A percentile compares a stretch with the other conserved stretches of the same genome.
phyloP scores from a whole-genome alignment of 164 flowering plant genomes.

The Chimonanthus salicifolius region DNA sequence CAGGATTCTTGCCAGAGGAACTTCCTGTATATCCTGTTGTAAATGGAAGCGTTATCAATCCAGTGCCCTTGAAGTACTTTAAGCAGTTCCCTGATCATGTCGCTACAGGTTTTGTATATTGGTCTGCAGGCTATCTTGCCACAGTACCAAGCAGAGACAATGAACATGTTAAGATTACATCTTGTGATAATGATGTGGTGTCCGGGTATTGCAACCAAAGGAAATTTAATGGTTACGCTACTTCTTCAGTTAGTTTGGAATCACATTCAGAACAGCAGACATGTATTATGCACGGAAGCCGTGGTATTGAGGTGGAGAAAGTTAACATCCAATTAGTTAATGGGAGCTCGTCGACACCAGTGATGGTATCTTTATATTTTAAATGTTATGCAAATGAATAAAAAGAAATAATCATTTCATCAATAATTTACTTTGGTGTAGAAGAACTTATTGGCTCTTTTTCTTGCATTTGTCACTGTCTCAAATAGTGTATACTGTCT shows the following conservation, averaged over 20 bases:
- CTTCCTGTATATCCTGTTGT: slow-evolving; percentile 88
- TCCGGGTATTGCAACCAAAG: slow-evolving; percentile 9
- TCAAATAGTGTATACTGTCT: neutral
- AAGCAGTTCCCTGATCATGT: slow-evolving; percentile 82
- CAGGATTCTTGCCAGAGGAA: slow-evolving; percentile 82
- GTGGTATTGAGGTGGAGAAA: slow-evolving; percentile 10
- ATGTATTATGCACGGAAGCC: slow-evolving; percentile 1
- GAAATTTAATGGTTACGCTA: slow-evolving; percentile 8
- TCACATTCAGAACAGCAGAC: slow-evolving; percentile 16
- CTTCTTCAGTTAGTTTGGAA: slow-evolving; percentile 8
- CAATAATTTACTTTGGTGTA: neutral
- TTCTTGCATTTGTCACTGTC: neutral
- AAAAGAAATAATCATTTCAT: neutral
- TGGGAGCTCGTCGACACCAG: neutral
- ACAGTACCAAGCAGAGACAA: neutral
- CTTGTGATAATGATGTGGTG: slow-evolving; percentile 11
- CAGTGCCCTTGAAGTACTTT: slow-evolving; percentile 81
- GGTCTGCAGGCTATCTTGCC: slow-evolving; percentile 12
- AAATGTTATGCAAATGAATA: neutral
- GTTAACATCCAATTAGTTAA: neutral
- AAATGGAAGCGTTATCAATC: slow-evolving; percentile 44
- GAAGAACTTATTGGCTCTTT: neutral
- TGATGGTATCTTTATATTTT: slow-evolving; percentile 18
- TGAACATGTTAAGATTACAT: slow-evolving; percentile 10
- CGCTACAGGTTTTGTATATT: slow-evolving; percentile 64